Base-by-base conservation (phyloP, 768 basidiomycete species). In the Boletus eberwhitei region DNA sequence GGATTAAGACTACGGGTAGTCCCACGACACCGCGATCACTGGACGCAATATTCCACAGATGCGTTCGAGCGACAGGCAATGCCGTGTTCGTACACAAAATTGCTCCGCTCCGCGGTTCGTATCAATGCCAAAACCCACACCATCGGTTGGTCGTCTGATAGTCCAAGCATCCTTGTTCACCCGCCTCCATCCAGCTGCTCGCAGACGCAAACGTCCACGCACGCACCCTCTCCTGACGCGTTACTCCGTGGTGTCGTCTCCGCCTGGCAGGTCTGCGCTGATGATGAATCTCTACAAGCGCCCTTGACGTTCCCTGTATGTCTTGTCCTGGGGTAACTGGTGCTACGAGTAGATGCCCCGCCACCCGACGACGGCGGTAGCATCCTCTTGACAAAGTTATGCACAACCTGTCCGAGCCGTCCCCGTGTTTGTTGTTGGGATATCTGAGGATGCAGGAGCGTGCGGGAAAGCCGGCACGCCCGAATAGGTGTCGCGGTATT, bases 391-490 rank as follows among this genome's bases (percentile, higher is more conserved):
- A 71, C 59, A 44, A 69, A 50, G 8, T 55, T 53, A 13, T 60
- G 68, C 42, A 69, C 55, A 7, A 54, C 62, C 37, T 47, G 62
- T 14, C 62, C 62, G 0, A 68, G 48, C 13, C 64, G 62, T 50
- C 62, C 59, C 16, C 59, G 41, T 4, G 52, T 44, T 2, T 48
- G 55, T 12, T 39, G 55, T 26, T 26, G 53, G 14, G 16, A 19
- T 3, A 17, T 40, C 29, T n/a, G 46, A 13, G 55, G 26, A n/a
- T 37, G 21, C 34, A 36, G 29, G 2, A 32, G 8, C 50, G 40
- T 22, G 22, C 44, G 53, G 2, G 47, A 42, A 11, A 29, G 37
- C 21, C 43, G 50, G 31, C 49, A 48, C 19, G 38, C n/a, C 7
- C 46, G 39, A 14, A 32, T 19, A 1, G 54, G 40, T 14, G 46